Evolutionary conservation across 2,329 filamentous ascomycete species (phyloP), one percentile per base, ranked within the genome.

Genomic region (Colletotrichum sp.): DNA sequence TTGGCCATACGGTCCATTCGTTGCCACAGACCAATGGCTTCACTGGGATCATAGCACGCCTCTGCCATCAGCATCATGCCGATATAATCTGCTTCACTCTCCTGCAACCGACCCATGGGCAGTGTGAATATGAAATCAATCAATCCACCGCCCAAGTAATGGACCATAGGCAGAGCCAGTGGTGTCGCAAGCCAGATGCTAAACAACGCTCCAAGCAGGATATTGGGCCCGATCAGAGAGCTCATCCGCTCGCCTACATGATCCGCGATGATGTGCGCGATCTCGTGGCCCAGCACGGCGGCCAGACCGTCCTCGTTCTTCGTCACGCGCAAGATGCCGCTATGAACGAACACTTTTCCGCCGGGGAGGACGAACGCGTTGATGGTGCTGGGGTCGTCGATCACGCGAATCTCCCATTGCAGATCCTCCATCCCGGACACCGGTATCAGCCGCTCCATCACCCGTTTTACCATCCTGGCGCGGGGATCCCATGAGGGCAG

Each of bases 21-120:
- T 81, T 89, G 84, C 93, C 92, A 95, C 75, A 96, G 91, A 0
- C 86, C 87, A 59, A 93, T 86, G 0, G 94, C 94, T 76, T 92
- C 91, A 15, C 88, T 85, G 1, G 95, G 95, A 77, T 95, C 89
- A 81, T 94, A 96, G 85, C 95, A 96, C 30, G 93, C 93, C 85
- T 95, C 91, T 0, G 94, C 92, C 93, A 96, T 96, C 89, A 96
- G 94, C 89, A 96, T 92, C 39, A 96, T 84, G 1, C 95, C 95
- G 64, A 96, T 95, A 80, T 94, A 95, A 81, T 96, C 95, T 0
- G 95, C 95, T 85, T 96, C 94, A 65, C 89, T 91, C 87, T 94
- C 95, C 85, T 96, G 94, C 81, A 89, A 90, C 65, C 95, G 88
- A 63, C 91, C 92, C 82, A 94, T 94, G 2, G 94, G 95, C 76